Evolutionary conservation across 129 eudicot genomes (phyloP).

Genomic region (Oenanthe sinensis): DNA sequence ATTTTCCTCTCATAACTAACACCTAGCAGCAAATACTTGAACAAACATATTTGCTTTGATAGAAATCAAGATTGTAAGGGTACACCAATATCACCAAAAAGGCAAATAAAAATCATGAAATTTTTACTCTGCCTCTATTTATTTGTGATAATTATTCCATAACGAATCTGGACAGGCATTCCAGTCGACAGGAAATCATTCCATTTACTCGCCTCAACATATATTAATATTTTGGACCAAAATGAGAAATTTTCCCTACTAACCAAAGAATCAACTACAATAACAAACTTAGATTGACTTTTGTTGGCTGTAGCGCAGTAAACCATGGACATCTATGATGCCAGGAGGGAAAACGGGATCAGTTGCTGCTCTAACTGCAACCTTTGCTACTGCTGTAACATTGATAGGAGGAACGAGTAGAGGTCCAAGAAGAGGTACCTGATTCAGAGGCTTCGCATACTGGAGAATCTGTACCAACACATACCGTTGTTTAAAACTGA

Average conservation of each 20-base stretch:
- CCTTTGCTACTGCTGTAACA: slow-evolving; percentile 76
- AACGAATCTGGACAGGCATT: neutral
- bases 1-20: too few species aligned
- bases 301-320: slow-evolving; percentile 62
- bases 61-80: neutral
- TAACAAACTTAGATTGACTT: slow-evolving; percentile 23
- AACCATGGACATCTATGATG: slow-evolving; percentile 61
- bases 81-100: neutral
- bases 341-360: slow-evolving; percentile 96
- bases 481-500: neutral
- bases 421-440: slow-evolving; percentile 73
- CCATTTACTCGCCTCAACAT: neutral
- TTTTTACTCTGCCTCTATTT: neutral
- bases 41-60: neutral
- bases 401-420: slow-evolving; percentile 76
- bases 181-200: neutral
- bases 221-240: neutral
- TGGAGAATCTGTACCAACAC: slow-evolving; percentile 51
- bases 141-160: neutral
- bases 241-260: neutral
- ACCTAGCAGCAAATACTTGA: too few species aligned
- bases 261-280: neutral
- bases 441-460: slow-evolving; percentile 56
- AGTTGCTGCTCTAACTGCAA: slow-evolving; percentile 85
- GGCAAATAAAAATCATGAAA: neutral